phyloP scores from a whole-genome alignment of 73 alveolate species.

The Urostyla sp. region DNA sequence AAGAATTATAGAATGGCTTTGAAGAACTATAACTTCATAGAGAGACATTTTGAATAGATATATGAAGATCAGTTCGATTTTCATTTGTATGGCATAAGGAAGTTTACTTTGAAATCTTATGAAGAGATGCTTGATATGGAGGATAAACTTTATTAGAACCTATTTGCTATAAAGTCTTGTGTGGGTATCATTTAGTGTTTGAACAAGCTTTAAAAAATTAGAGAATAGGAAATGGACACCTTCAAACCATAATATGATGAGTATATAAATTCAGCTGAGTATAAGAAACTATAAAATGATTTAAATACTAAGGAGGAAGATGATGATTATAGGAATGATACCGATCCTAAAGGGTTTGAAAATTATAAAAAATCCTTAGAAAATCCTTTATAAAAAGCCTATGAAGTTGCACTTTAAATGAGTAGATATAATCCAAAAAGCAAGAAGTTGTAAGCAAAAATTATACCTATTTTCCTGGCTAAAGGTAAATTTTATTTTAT shows the following conservation, averaged over 20 bases:
- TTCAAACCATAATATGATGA: conserved; percentile 8
- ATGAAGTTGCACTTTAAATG: conserved; percentile 15
- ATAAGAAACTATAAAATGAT: conserved; percentile 12
- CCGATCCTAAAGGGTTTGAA: conserved; percentile 53
- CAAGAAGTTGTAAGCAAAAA: conserved; percentile 16
- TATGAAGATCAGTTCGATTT: conserved; percentile 93
- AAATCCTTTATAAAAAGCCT: conserved; percentile 29
- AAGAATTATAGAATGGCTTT: conserved; percentile 82
- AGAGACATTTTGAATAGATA: conserved; percentile 88
- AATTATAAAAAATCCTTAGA: conserved; percentile 19
- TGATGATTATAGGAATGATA: conserved; percentile 55
- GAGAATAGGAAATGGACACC: conserved; percentile 6
- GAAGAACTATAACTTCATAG: conserved; percentile 82
- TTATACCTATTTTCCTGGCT: conserved; percentile 13
- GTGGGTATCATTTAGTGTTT: conserved; percentile 50
- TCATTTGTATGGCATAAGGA: conserved; percentile 87
- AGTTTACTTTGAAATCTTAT: conserved; percentile 78
- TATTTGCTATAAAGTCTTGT: conserved; percentile 61
- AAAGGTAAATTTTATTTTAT: conserved; percentile 9
- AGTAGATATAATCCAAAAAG: conserved; percentile 28
- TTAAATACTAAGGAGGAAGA: conserved; percentile 53
- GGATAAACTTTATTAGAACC: conserved; percentile 64
- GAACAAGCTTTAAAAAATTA: conserved; percentile 28
- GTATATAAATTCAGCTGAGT: conserved; percentile 34
- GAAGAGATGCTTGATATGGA: conserved; percentile 67